Percentiles rank a stretch among this genome's conserved stretches.
Conservation (phyloP, 805 yeast genomes). For the Candida pseudoglaebosa region DNA sequence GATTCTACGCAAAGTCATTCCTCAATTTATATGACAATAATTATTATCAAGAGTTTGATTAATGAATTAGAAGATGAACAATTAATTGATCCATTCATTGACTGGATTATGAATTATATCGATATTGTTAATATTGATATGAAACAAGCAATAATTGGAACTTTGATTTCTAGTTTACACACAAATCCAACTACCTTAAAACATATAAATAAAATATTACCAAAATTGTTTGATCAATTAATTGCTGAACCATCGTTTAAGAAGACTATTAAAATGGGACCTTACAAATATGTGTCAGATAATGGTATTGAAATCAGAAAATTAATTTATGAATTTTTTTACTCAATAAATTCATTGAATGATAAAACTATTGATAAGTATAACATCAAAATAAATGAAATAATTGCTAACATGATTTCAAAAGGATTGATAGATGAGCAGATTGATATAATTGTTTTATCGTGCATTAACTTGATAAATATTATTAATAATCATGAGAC, state of each 20-base stretch:
- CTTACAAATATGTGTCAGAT: slow-evolving; percentile 78
- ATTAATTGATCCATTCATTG: slow-evolving; percentile 14
- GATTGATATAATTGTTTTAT: slow-evolving; percentile 52
- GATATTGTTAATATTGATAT: slow-evolving; percentile 42
- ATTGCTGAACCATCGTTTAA: slow-evolving; percentile 53
- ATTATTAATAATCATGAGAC: slow-evolving; percentile 30
- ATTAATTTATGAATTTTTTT: slow-evolving; percentile 65
- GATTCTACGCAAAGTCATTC: slow-evolving; percentile 14
- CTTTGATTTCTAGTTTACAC: slow-evolving; percentile 56
- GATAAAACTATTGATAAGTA: slow-evolving; percentile 17
- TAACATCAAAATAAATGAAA: slow-evolving; percentile 24
- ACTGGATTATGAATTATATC: slow-evolving; percentile 18
- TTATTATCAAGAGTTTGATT: slow-evolving; percentile 30
- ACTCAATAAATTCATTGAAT: slow-evolving; percentile 42
- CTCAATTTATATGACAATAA: slow-evolving; percentile 27
- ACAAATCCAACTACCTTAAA: slow-evolving; percentile 48
- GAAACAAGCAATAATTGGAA: slow-evolving; percentile 54
- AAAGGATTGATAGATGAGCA: slow-evolving; percentile 59
- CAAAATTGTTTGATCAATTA: slow-evolving; percentile 52
- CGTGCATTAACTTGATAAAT: slow-evolving; percentile 40
- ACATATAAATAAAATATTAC: slow-evolving; percentile 44
- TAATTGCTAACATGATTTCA: slow-evolving; percentile 41
- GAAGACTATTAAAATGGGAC: slow-evolving; percentile 75
- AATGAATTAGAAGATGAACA: slow-evolving; percentile 13
- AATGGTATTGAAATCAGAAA: slow-evolving; percentile 72